Base-by-base conservation (phyloP, 768 basidiomycete genomes). In the Paxillus rubicundulus region DNA sequence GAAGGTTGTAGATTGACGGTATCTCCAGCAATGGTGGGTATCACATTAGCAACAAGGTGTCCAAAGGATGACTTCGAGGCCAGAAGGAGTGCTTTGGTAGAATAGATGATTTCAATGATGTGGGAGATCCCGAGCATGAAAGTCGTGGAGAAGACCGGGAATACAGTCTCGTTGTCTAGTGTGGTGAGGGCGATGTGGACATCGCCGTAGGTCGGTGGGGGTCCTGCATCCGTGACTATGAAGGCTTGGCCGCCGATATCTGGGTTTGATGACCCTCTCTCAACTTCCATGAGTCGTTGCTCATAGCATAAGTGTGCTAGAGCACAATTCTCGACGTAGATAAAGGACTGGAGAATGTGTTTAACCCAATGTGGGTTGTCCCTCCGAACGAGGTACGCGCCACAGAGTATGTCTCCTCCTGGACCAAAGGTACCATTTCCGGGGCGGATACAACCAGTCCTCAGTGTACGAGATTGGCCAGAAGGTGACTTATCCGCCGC, bases 221-320 rank as follows among this genome's bases (percentile, higher is more conserved):
- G 80, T 8, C 86, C 86, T 1, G 85, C 77, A 62, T 91, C 87
- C 1, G 82, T 75, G 48, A 90, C 65, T 28, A 70, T 72, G 69
- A 89, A 91, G 2, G 82, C 78, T 59, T 87, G 81, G 2, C 89
- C 89, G 12, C 88, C 86, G 45, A 91, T 81, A 63, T 89, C 86
- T 1, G 86, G 83, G 56, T 76, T 66, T 39, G 57, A 39, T 28
- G 62, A 61, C 46, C 74, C 76, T 50, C 71, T 72, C 50, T 63
- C 61, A 39, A 70, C 56, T 48, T 87, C 87, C 47, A 86, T 70
- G 32, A 91, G 80, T 13, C 87, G 81, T 52, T 76, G 77, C 67
- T 91, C 88, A 66, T 89, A 90, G 58, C 77, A 78, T 17, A 90
- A 70, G 63, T 91, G 89, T 0, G 87, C 83, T 1, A 82, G 70